These are phyloP conservation scores for Coffea canephora DNA, from an alignment of 257 asterid species.

Conservation along the genomic window DNA sequence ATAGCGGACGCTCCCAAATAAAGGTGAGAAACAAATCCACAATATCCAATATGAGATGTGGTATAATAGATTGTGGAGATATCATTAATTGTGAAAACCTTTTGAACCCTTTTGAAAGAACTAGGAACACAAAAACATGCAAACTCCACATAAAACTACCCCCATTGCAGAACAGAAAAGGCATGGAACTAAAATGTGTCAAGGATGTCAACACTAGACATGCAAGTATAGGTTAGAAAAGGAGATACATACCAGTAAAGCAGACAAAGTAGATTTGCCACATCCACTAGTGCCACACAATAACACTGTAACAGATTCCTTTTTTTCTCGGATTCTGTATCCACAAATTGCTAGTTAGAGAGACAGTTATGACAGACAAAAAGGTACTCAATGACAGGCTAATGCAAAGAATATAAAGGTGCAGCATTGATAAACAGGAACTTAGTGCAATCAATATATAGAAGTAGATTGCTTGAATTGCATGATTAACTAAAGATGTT, in stretches of 20 bases:
- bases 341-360: conserved; percentile 11
- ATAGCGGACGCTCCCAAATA: too few species aligned
- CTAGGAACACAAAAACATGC: neutral
- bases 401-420: neutral
- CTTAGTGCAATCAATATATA: neutral
- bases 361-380: neutral
- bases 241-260: conserved; percentile 67
- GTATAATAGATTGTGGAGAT: neutral
- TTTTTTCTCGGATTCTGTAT: conserved; percentile 87
- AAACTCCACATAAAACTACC: neutral
- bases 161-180: neutral
- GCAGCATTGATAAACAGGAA: neutral
- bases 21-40: neutral
- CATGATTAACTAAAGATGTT: neutral
- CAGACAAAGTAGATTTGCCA: conserved; percentile 98
- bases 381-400: neutral
- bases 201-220: conserved; percentile 10
- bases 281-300: conserved; percentile 99
- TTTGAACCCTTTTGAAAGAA: neutral
- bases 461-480: neutral
- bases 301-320: conserved; percentile 81
- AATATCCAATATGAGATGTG: neutral
- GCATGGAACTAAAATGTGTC: neutral
- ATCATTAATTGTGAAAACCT: neutral
- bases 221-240: conserved; percentile 1